phyloP scores from a whole-genome alignment of 2,329 filamentous ascomycete species.

The Colletotrichum lindemuthianum region DNA sequence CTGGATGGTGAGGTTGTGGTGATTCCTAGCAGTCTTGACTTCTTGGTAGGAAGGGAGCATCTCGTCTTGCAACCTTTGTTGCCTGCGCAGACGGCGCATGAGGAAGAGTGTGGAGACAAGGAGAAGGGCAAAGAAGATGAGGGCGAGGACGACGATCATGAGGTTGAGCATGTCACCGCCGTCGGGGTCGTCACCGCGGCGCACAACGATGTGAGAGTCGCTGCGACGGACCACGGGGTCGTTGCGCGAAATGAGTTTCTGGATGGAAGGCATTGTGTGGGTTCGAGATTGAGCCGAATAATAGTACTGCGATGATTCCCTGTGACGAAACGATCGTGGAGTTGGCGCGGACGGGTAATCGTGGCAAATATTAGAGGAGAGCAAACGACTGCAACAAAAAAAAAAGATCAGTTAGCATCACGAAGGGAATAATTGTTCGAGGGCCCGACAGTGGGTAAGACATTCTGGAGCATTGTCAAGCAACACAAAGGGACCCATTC shows the following conservation, averaged over 20 bases:
- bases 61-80: slow-evolving; percentile 59
- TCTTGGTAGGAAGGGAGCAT: slow-evolving; percentile 78
- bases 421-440: slow-evolving; percentile 13
- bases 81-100: slow-evolving; percentile 71
- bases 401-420: slow-evolving; percentile 20
- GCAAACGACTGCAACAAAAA: slow-evolving; percentile 15
- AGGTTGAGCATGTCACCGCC: slow-evolving; percentile 76
- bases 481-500: slow-evolving; percentile 19
- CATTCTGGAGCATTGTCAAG: slow-evolving; percentile 29
- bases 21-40: slow-evolving; percentile 61
- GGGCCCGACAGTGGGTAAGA: slow-evolving; percentile 15
- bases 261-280: slow-evolving; percentile 50
- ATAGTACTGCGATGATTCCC: slow-evolving; percentile 17
- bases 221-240: slow-evolving; percentile 50
- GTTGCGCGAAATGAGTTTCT: slow-evolving; percentile 51
- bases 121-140: slow-evolving; percentile 78
- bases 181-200: slow-evolving; percentile 52
- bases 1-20: slow-evolving; percentile 66
- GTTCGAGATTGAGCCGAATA: slow-evolving; percentile 15
- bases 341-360: slow-evolving; percentile 24
- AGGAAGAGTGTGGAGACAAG: slow-evolving; percentile 76
- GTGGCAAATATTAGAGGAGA: slow-evolving; percentile 26
- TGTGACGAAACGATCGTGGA: background rate
- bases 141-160: slow-evolving; percentile 80
- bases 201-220: slow-evolving; percentile 44